Evolutionary conservation across 129 eudicot species (phyloP).

Genomic region (Erigeron canadensis): DNA sequence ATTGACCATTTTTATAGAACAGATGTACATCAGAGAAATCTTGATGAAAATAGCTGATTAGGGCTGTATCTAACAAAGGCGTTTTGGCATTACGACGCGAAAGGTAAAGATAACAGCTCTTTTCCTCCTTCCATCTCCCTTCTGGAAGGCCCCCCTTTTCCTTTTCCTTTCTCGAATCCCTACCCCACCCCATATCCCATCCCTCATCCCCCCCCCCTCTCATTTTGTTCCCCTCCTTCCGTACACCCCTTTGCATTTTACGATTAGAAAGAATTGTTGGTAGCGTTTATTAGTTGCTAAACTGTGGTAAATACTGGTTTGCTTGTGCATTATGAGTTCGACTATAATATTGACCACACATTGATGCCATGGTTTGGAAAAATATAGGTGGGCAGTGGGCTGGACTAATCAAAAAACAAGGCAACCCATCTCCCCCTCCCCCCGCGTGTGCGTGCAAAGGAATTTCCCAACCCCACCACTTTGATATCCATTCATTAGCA

Average conservation of each 20-base stretch:
- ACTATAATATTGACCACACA: too few relatives aligned
- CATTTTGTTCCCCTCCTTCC: background rate
- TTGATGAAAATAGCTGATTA: conserved; percentile 34
- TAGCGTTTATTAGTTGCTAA: background rate
- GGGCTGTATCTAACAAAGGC: conserved; percentile 35
- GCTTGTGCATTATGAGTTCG: background rate
- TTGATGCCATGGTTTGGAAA: too few relatives aligned
- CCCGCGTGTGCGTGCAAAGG: too few relatives aligned
- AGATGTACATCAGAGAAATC: conserved; percentile 38
- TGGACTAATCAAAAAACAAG: too few relatives aligned
- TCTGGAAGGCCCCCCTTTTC: conserved; percentile 26
- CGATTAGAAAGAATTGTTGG: conserved; percentile 7
- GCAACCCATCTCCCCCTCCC: too few relatives aligned
- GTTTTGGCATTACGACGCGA: conserved; percentile 28
- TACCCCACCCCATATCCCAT: conserved; percentile 5
- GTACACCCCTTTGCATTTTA: background rate
- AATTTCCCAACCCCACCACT: too few relatives aligned
- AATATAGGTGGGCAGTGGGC: too few relatives aligned
- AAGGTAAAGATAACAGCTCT: conserved; percentile 36
- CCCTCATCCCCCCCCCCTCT: conserved; percentile 5
- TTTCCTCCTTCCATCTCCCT: conserved; percentile 30
- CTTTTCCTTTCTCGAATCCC: conserved; percentile 7
- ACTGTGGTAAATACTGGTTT: conserved; percentile 11
- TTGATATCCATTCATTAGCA: too few relatives aligned
- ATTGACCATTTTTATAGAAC: conserved; percentile 42